Base-by-base conservation (phyloP, 805 yeast species). In the Torulaspora maleeae region DNA sequence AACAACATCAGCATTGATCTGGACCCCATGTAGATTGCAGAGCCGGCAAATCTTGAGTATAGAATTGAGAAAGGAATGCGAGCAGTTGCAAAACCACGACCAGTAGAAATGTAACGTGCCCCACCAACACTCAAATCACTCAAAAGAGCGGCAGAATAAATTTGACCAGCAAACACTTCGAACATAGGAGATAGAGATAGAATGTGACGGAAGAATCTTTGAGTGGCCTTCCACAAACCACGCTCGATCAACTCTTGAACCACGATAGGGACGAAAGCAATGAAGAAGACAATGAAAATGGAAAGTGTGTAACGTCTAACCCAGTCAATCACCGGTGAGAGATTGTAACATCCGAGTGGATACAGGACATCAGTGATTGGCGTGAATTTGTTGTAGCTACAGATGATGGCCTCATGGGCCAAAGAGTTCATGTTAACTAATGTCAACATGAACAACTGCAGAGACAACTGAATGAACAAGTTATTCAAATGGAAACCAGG, bases 401-500 rank as follows among this genome's bases (percentile, higher is more conserved):
- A 85, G 34, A 82, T 66, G 48, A 80, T 76, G 15, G 87, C 69
- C 64, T 83, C 89, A 60, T 81, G 83, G 25, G 87, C 82, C 55
- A 85, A 68, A n/a, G 89, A 69, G 52, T 82, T 82, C 68, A 85
- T 68, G 67, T 85, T 84, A 27, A 83, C 79, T 56, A 81, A 70
- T 17, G 86, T 80, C 58, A 85, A 69, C 72, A 82, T 75, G 61
- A 85, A 85, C 58, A 82, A 60, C 66, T 84, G 87, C 54, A 85
- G 72, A 17, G 93, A 84, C 53, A 85, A 65, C 59, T 82, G 84
- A 70, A 85, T 85, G 67, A 85, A 83, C 63, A 82, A 72, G 64
- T 85, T 85, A 66, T 85, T 85, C 67, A 85, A 74, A 66, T 85
- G 95, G 77, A 85, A 85, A 67, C 95, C 95, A 50, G 88, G 82